Evolutionary conservation across 2,329 filamentous ascomycete genomes (phyloP), one percentile per base, ranked within the genome.

Genomic region (Geosmithia flava): DNA sequence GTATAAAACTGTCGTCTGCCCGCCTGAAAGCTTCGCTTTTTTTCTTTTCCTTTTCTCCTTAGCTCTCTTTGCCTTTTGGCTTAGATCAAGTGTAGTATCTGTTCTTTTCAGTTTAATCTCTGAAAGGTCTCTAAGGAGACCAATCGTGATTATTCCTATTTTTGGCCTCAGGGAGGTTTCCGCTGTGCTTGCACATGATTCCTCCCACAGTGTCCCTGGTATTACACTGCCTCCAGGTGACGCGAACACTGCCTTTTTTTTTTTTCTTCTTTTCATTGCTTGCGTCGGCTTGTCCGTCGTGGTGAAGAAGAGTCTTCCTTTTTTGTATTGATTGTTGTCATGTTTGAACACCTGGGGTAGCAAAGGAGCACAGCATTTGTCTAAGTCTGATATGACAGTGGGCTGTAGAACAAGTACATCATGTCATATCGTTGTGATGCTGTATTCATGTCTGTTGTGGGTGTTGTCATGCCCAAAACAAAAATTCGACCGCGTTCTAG

Each of bases 21-120:
- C 47, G 20, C 47, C 3, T 30, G 8, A 23, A 48, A 48, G 47
- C 47, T 48, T 37, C 47, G 6, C 47, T 48, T 53, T 55, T 53
- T 55, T 49, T 52, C 51, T 54, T 52, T 52, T 62, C 57, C 50
- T 56, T 57, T 63, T 63, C 56, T 53, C 63, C 63, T 53, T 62
- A 68, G 65, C 65, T 67, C 65, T 67, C 64, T 67, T 67, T 67
- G 64, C 64, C 71, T 72, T 74, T 75, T 79, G 75, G 80, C 80
- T 86, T 85, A 87, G 84, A 88, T 88, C 84, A 88, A 87, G 83
- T 88, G 83, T 87, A 88, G 84, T 88, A 88, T 87, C 83, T 87
- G 84, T 89, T 90, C 85, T 89, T 88, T 85, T 87, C 82, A 90
- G 85, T 88, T 89, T 90, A 89, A 89, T 88, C 82, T 85, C 85